Evolutionary conservation across 768 basidiomycete genomes (phyloP), one percentile per base, ranked within the genome.

Genomic region (Russula ochroleuca): DNA sequence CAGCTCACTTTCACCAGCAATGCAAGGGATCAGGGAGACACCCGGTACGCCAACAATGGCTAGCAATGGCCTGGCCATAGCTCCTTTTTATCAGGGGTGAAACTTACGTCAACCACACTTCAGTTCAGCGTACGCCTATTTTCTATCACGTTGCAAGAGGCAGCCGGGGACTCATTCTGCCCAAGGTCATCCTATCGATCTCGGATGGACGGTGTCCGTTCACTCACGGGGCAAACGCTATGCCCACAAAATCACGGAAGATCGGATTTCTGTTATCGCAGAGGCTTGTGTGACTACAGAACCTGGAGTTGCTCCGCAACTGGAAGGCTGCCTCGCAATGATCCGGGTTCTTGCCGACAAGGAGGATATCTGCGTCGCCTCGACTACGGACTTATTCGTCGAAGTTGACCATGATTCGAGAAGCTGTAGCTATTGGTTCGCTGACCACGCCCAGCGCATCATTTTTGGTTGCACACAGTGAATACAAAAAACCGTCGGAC

Each of bases 141-240:
- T 19, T 43, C 13, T n/a, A 23, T 19, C 1, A 40, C 14, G 21
- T 37, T 7, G 5, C 38, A 4, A 25, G 23, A 5, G 2, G 31
- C 13, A 1, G 10, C n/a, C n/a, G 45, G 19, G n/a, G 4, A 45
- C 53, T 28, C 40, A 60, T 48, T 6, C 0, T 28, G 5, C 19
- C 33, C 14, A 60, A 53, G 63, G 2, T 59, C 63, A 2, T 55
- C 59, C 2, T 64, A 64, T 31, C 48, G 21, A 37, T 37, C 63
- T 28, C 31, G 31, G 19, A 17, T 64, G 63, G 63, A 56, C 40
- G 0, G 23, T 51, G 3, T 55, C 59, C 6, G 1, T 50, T 43
- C 63, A 64, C 5, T 53, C 63, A 7, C n/a, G 63, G 17, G 63
- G 63, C 17, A 64, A 56, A 41, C 33, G 48, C 28, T 61, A 64